phyloP scores from a whole-genome alignment of 768 basidiomycete species.

The Naematelia aurantialba region DNA sequence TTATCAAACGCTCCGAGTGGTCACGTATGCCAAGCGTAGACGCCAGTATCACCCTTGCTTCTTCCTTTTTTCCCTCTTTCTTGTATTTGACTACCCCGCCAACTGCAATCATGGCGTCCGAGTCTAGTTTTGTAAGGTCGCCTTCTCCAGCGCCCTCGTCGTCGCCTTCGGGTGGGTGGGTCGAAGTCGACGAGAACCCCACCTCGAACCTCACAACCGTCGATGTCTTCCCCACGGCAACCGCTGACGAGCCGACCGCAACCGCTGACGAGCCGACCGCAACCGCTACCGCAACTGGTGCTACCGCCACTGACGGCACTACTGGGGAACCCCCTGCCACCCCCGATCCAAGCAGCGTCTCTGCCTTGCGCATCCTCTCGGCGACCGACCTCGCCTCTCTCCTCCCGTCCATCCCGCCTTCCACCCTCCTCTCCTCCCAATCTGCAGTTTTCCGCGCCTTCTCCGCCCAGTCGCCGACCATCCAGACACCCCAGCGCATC shows the following conservation, averaged over 20 bases:
- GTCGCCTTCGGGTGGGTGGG: too few species aligned
- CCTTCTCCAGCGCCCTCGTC: too few species aligned
- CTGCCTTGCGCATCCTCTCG: slow-evolving; percentile 60
- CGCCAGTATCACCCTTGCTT: background rate
- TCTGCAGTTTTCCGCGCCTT: slow-evolving; percentile 58
- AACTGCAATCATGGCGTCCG: too few species aligned
- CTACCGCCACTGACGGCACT: too few species aligned
- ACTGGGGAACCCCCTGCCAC: slow-evolving; percentile 1
- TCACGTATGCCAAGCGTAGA: too few species aligned
- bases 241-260: too few species aligned
- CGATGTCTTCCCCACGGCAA: too few species aligned
- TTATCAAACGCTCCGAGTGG: background rate
- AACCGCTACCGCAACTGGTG: background rate
- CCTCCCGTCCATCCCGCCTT: slow-evolving; percentile 54
- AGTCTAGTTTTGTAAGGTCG: too few species aligned
- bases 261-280: background rate
- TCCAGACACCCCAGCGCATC: slow-evolving; percentile 61
- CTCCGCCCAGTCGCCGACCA: slow-evolving; percentile 33
- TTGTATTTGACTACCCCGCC: too few species aligned
- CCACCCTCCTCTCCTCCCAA: slow-evolving; percentile 58
- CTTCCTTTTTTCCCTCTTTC: background rate
- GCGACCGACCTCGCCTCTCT: slow-evolving; percentile 59
- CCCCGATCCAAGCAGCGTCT: background rate
- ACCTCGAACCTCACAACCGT: too few species aligned
- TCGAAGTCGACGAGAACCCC: too few species aligned